Evolutionary conservation across 768 basidiomycete genomes (phyloP), one percentile per base, ranked within the genome.

Genomic region (Leccinellum luteum): DNA sequence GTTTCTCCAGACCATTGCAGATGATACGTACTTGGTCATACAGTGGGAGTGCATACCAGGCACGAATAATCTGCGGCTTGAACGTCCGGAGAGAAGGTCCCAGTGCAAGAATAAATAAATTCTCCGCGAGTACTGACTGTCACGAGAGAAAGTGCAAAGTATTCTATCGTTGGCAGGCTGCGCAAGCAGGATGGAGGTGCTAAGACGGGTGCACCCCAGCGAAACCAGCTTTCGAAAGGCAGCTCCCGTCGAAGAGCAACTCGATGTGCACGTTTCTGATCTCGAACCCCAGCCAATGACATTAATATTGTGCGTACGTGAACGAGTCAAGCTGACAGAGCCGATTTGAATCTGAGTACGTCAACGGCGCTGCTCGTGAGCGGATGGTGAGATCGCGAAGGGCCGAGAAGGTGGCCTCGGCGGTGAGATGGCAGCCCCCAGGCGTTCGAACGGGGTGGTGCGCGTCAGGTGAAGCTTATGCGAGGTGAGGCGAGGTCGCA

Each of bases 351-450:
- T 50, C 56, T 63, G 47, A 66, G 65, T 41, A 61, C 60, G 57
- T 79, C 75, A 54, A 78, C 72, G 35, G 67, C 62, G 51, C 71
- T 75, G 44, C 72, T 73, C 17, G 71, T 73, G 31, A 76, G 48
- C 59, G 55, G 19, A 78, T 66, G 3, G 65, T 64, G 55, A 78
- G 68, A 21, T 69, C 57, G 14, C 64, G 64, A 43, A 77, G 64
- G 25, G 50, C 45, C 3, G 55, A 6, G 59, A 67, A 57, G 45
- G 55, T 44, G 0, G 54, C 44, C 3, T 41, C 51, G 51, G 47
- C 45, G 21, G 28, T 21, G 55, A 76, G 57, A 48, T 58, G 61
- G 57, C 69, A 69, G 51, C 68, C 60, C 21, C 76, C 77, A 48
- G 48, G 19, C 63, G 64, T 51, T 73, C 61, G 59, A 78, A 74